These are phyloP conservation scores for Suillus fuscotomentosus DNA, from an alignment of 768 basidiomycete genomes.

Conservation along the genomic window DNA sequence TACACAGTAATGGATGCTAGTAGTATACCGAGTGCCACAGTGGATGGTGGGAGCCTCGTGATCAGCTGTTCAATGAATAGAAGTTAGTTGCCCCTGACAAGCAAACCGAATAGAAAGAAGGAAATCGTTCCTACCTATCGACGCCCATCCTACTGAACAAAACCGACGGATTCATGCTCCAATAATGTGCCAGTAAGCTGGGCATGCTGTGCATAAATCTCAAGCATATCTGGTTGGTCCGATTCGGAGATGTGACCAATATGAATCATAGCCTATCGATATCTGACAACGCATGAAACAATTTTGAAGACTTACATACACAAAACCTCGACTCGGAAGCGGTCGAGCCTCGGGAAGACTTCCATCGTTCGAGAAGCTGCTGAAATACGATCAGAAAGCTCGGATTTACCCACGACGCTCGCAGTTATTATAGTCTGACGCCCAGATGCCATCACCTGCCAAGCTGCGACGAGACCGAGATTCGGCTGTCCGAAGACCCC, in stretches of 20 bases:
- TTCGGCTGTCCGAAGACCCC: not conserved
- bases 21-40: not conserved
- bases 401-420: not conserved
- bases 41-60: not conserved
- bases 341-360: not conserved
- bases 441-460: not conserved
- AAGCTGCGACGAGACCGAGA: not conserved
- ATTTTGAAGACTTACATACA: not conserved
- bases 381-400: slow-evolving; percentile 1
- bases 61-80: not conserved
- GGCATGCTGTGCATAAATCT: not conserved
- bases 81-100: not conserved
- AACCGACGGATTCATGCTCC: too few species aligned
- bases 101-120: not conserved
- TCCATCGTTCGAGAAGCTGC: not conserved
- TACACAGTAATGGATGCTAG: too few species aligned
- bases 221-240: not conserved
- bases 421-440: too few species aligned
- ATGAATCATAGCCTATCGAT: not conserved
- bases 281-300: not conserved
- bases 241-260: not conserved
- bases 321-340: not conserved
- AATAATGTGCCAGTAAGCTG: not conserved
- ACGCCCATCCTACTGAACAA: not conserved
- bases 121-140: not conserved